Conservation (phyloP, 2,329 filamentous ascomycete species). For the Escovopsis sp. region DNA sequence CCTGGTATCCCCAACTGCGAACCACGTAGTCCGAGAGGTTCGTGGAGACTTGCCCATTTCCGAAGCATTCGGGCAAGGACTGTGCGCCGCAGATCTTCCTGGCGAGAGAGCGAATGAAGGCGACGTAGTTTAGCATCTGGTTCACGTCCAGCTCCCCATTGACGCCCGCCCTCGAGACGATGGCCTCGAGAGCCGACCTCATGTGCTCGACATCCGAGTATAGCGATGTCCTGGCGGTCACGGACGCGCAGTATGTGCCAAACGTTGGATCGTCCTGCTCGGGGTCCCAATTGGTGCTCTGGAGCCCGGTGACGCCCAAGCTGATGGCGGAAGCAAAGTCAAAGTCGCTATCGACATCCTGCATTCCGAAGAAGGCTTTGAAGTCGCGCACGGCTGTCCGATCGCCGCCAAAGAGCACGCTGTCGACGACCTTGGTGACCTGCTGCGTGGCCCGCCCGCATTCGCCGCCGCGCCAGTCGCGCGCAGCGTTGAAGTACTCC, state of each 20-base stretch:
- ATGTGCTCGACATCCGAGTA: conserved; percentile 26
- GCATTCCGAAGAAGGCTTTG: conserved; percentile 30
- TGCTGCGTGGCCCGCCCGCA: conserved; percentile 52
- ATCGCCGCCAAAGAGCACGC: conserved; percentile 28
- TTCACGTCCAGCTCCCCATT: conserved; percentile 19
- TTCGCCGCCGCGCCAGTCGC: conserved; percentile 33
- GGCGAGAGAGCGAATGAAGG: conserved; percentile 23
- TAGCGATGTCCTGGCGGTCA: conserved; percentile 26
- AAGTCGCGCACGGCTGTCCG: conserved; percentile 30
- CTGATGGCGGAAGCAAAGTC: conserved; percentile 33
- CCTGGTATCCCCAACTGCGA: conserved; percentile 37
- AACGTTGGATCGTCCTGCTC: conserved; percentile 24
- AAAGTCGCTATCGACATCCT: conserved; percentile 21
- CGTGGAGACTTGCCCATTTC: conserved; percentile 10
- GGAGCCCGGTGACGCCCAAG: conserved; percentile 26
- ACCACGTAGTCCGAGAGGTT: conserved; percentile 8
- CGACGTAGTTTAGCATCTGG: conserved; percentile 37
- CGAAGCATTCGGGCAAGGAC: conserved; percentile 16
- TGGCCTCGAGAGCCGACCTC: conserved; percentile 18
- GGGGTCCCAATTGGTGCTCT: conserved; percentile 39
- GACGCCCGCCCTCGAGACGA: conserved; percentile 27
- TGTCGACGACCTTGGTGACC: conserved; percentile 34
- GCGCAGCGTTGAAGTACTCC: conserved; percentile 38
- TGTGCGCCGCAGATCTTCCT: conserved; percentile 12
- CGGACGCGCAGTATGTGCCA: conserved; percentile 30